phyloP scores from a whole-genome alignment of 768 basidiomycete genomes.

The Sarcodon sp. region DNA sequence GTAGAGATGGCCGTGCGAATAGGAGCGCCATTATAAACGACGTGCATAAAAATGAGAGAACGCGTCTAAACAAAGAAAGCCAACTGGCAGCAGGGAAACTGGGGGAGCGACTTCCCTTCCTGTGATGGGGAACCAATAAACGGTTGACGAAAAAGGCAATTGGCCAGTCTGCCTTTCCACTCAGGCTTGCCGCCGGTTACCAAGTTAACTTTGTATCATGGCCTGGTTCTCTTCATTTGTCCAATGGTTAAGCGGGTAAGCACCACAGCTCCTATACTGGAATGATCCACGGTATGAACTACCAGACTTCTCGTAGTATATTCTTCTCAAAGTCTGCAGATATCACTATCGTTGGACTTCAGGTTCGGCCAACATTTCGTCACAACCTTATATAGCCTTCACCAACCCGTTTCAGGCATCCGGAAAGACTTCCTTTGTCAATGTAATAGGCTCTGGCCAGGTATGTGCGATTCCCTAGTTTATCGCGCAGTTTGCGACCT shows the following conservation, averaged over 20 bases:
- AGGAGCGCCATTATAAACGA: too few relatives aligned
- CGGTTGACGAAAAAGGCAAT: too few relatives aligned
- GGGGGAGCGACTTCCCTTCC: too few relatives aligned
- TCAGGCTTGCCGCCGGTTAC: background rate
- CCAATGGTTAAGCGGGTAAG: conserved; percentile 43
- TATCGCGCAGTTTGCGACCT: background rate
- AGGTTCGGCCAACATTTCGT: conserved; percentile 28
- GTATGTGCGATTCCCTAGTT: conserved; percentile 18
- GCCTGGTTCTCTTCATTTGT: conserved; percentile 37
- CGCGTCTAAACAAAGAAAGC: too few relatives aligned
- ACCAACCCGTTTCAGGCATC: conserved; percentile 48
- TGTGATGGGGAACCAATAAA: too few relatives aligned
- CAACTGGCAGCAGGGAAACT: too few relatives aligned
- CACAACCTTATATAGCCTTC: background rate
- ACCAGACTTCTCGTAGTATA: conserved; percentile 27
- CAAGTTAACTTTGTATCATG: conserved; percentile 6
- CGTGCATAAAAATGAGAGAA: too few relatives aligned
- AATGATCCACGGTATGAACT: background rate
- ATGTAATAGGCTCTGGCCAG: conserved; percentile 82
- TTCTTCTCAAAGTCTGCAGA: conserved; percentile 86
- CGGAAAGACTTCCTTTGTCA: conserved; percentile 91
- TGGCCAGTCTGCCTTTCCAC: too few relatives aligned
- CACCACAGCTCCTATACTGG: background rate
- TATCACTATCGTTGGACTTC: conserved; percentile 84
- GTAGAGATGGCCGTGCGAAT: too few relatives aligned